phyloP scores from a whole-genome alignment of 108 stramenopile species.

The Nannochloropsis gaditana region DNA sequence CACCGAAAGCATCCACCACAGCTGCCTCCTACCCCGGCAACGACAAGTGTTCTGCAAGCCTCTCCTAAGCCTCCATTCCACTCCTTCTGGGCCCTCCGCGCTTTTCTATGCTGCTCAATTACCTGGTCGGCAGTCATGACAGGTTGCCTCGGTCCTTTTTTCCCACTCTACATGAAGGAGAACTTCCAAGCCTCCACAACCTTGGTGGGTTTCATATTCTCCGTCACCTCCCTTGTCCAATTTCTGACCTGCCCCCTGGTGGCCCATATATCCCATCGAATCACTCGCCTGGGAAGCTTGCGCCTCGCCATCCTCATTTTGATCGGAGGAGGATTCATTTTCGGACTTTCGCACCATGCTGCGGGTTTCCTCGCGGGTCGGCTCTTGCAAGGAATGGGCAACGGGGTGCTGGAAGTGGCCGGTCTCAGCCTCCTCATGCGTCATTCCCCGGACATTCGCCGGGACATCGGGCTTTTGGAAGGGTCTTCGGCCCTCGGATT shows the following conservation, averaged over 20 bases:
- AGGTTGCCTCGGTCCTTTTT: constrained; percentile 10
- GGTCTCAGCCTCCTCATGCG: constrained; percentile 10
- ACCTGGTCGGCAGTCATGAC: neutral
- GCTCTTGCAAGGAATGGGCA: neutral
- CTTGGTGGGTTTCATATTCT: neutral
- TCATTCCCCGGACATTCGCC: neutral
- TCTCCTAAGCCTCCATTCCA: too few relatives aligned
- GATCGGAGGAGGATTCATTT: neutral
- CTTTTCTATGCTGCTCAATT: neutral
- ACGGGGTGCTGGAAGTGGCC: neutral
- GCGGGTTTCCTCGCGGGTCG: neutral
- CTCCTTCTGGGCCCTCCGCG: neutral
- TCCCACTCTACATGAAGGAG: neutral
- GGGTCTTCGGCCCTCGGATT: neutral
- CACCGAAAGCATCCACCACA: too few relatives aligned
- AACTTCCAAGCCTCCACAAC: neutral
- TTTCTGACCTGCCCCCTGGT: constrained; percentile 12
- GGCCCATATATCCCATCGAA: neutral
- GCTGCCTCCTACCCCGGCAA: too few relatives aligned
- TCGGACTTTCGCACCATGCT: neutral
- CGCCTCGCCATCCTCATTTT: neutral
- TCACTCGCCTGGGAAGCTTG: neutral
- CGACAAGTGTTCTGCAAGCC: too few relatives aligned
- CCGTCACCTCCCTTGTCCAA: neutral
- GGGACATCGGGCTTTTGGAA: neutral